Percentiles rank a stretch among this genome's conserved stretches.
Evolutionary conservation across 345 rosid species (phyloP).

Genomic region (Rubroshorea leprosula): DNA sequence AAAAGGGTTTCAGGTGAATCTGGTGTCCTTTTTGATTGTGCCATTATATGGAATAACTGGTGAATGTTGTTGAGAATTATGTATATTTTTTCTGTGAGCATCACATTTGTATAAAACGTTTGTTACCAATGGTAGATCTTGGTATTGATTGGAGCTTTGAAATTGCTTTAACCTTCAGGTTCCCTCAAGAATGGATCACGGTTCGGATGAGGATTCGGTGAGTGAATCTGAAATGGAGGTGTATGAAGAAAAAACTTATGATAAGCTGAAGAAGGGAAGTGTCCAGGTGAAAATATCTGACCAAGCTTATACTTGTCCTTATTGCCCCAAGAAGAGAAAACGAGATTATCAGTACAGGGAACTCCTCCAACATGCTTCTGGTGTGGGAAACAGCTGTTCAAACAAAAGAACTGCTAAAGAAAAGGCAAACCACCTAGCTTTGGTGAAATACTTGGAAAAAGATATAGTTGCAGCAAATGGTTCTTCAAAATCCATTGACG

Average conservation of each 20-base stretch:
- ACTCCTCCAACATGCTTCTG: conserved; percentile 94
- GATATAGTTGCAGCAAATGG: conserved; percentile 34
- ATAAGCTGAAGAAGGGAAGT: conserved; percentile 70
- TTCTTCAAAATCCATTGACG: conserved; percentile 27
- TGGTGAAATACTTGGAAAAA: conserved; percentile 62
- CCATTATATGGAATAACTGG: no score
- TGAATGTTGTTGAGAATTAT: no score
- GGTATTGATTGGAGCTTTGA: background rate
- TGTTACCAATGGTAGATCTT: no score
- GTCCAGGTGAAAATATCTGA: conserved; percentile 47
- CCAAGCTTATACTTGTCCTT: conserved; percentile 66
- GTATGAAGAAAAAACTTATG: conserved; percentile 45
- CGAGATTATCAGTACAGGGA: conserved; percentile 54
- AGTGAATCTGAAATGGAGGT: conserved; percentile 52
- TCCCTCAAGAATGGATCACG: conserved; percentile 19
- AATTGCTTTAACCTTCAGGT: conserved; percentile 10
- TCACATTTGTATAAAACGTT: no score
- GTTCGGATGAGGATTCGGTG: conserved; percentile 31
- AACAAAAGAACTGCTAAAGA: conserved; percentile 61
- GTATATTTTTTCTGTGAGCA: no score
- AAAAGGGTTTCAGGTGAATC: background rate
- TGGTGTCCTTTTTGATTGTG: background rate
- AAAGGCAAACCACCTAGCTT: conserved; percentile 81
- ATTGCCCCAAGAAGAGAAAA: conserved; percentile 69
- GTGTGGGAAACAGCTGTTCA: conserved; percentile 77